A percentile compares a stretch with the other conserved stretches of the same genome.
These are phyloP conservation scores for Trichoderma sp. DNA, from an alignment of 2,329 filamentous ascomycete species.

Conservation along the genomic window DNA sequence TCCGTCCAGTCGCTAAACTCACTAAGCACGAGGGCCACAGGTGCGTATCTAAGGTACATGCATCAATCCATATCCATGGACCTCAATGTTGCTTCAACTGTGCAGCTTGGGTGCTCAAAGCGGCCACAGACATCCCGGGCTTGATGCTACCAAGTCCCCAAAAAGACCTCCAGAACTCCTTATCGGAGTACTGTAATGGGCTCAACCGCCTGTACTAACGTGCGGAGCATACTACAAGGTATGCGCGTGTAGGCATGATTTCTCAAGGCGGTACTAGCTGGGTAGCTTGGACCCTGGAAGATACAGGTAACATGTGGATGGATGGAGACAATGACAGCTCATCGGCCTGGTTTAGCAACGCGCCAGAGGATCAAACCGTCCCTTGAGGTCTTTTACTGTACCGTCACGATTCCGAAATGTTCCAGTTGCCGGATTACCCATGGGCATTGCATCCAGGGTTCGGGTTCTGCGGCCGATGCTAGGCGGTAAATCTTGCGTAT, in stretches of 20 bases:
- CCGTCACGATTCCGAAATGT: background rate
- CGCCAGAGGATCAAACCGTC: background rate
- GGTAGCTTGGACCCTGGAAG: background rate
- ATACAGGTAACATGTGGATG: background rate
- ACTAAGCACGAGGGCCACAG: background rate
- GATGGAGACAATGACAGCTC: conserved; percentile 1
- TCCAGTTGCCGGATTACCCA: background rate
- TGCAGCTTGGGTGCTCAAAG: background rate
- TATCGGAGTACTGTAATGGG: background rate
- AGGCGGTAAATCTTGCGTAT: background rate
- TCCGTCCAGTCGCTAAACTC: background rate
- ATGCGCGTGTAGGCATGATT: background rate
- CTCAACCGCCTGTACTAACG: background rate
- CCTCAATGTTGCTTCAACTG: background rate
- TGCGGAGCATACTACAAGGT: background rate
- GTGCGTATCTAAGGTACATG: background rate
- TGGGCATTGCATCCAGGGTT: background rate
- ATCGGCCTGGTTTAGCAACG: background rate
- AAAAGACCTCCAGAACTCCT: background rate
- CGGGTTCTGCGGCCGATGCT: background rate
- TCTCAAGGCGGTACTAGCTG: background rate
- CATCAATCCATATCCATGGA: background rate
- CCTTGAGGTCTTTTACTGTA: background rate
- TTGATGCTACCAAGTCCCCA: background rate
- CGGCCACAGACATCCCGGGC: background rate